Percentiles rank a stretch among this genome's conserved stretches.
phyloP scores from a whole-genome alignment of 1,284 basidiomycete species.

The Rhodotorula mucilaginosa region DNA sequence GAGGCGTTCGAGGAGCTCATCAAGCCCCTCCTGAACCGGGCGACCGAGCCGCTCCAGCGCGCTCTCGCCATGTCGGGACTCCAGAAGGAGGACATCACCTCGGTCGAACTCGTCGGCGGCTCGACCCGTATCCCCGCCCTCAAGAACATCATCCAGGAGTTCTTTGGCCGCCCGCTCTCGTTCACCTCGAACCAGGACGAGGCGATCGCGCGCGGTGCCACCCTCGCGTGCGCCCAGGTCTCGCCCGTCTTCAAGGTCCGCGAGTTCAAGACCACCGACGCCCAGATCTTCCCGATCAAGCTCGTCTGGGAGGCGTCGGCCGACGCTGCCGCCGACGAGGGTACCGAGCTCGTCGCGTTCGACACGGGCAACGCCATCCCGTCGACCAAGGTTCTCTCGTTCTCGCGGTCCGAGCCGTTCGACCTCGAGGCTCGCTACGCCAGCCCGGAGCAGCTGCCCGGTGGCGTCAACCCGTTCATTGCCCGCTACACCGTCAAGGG shows the following conservation, averaged over 20 bases:
- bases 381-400: slow-evolving; percentile 86
- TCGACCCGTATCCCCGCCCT: slow-evolving; percentile 67
- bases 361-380: slow-evolving; percentile 75
- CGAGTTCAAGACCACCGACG: slow-evolving; percentile 82
- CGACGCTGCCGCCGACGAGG: slow-evolving; percentile 68
- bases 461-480: slow-evolving; percentile 76
- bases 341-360: slow-evolving; percentile 84
- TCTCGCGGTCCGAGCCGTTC: slow-evolving; percentile 82
- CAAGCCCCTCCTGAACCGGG: slow-evolving; percentile 58
- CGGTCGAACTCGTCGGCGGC: slow-evolving; percentile 68
- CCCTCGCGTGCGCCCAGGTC: slow-evolving; percentile 88
- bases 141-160: slow-evolving; percentile 62
- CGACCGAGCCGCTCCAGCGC: slow-evolving; percentile 58
- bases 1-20: slow-evolving; percentile 63
- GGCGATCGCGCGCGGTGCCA: slow-evolving; percentile 86
- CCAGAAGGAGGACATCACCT: slow-evolving; percentile 61
- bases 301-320: slow-evolving; percentile 74
- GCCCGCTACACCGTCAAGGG: slow-evolving; percentile 74
- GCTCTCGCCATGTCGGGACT: slow-evolving; percentile 62
- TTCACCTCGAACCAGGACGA: slow-evolving; percentile 94
- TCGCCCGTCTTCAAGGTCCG: slow-evolving; percentile 94
- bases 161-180: slow-evolving; percentile 70
- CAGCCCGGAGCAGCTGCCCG: slow-evolving; percentile 67
- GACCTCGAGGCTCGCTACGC: slow-evolving; percentile 79
- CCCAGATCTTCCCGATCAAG: slow-evolving; percentile 79